phyloP scores from a whole-genome alignment of 139 green algal species.

The Volvox africanus region DNA sequence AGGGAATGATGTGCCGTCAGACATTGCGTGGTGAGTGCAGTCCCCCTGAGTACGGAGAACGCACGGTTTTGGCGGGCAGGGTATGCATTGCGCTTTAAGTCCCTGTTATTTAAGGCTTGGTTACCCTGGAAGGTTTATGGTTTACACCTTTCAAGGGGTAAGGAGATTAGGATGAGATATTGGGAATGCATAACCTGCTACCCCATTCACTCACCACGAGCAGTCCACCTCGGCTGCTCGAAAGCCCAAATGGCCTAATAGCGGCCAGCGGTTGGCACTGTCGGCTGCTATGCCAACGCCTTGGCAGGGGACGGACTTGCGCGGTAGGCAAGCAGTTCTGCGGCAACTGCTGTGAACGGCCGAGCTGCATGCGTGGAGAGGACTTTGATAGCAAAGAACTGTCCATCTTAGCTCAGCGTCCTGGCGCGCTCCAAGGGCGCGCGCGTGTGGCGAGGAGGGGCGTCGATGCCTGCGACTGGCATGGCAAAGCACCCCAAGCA shows the following conservation, averaged over 20 bases:
- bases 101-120: too few relatives aligned
- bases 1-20: too few relatives aligned
- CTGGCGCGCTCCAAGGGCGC: conserved; percentile 22
- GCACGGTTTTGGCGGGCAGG: too few relatives aligned
- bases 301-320: not conserved
- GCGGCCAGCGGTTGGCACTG: not conserved
- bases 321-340: conserved; percentile 13
- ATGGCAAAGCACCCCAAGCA: too few relatives aligned
- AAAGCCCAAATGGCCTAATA: not conserved
- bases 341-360: conserved; percentile 3
- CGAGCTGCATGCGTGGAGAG: conserved; percentile 50
- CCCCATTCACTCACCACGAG: not conserved
- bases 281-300: conserved; percentile 12
- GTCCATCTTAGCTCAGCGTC: conserved; percentile 45
- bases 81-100: too few relatives aligned
- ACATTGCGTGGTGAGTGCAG: too few relatives aligned
- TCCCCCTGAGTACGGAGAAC: too few relatives aligned
- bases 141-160: not conserved
- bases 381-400: conserved; percentile 34
- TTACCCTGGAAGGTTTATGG: too few relatives aligned
- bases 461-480: conserved; percentile 34
- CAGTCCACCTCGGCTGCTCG: not conserved
- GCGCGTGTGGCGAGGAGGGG: conserved; percentile 10
- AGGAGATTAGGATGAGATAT: not conserved
- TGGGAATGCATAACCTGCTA: not conserved